phyloP scores from a whole-genome alignment of 371 early-diverging fungal species.

The Fennellomyces sp. region DNA sequence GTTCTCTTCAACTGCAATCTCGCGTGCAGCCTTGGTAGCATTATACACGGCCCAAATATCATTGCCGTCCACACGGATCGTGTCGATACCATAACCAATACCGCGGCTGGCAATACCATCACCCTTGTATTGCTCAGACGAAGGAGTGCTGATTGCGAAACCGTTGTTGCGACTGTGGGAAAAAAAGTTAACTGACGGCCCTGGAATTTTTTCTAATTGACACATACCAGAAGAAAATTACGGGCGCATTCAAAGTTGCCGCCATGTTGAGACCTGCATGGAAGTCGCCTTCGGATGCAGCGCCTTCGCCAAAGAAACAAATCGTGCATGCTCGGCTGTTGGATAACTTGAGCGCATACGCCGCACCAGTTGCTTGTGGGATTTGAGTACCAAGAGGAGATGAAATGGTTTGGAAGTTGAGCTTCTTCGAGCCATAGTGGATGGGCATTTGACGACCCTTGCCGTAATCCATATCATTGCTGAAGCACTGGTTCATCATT shows the following conservation, averaged over 20 bases:
- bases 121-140: conserved; percentile 95
- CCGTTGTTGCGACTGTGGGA: conserved; percentile 92
- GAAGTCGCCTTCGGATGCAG: conserved; percentile 97
- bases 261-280: conserved; percentile 98
- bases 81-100: conserved; percentile 95
- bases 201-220: neutral
- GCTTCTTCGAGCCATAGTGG: conserved; percentile 88
- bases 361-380: conserved; percentile 96
- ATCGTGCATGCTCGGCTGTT: conserved; percentile 79
- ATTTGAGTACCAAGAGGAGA: conserved; percentile 96
- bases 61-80: conserved; percentile 97
- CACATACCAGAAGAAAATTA: conserved; percentile 90
- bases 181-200: too few relatives aligned
- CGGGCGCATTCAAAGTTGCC: conserved; percentile 88
- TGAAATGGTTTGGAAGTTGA: conserved; percentile 95
- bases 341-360: conserved; percentile 89
- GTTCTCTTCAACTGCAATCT: conserved; percentile 77
- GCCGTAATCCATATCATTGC: conserved; percentile 87
- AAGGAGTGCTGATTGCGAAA: conserved; percentile 97
- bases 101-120: conserved; percentile 96
- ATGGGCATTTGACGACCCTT: conserved; percentile 99
- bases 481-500: conserved; percentile 96
- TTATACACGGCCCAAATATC: conserved; percentile 97
- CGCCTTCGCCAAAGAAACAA: conserved; percentile 98
- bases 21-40: conserved; percentile 85